Base-by-base conservation (phyloP, 2,329 filamentous ascomycete genomes). In the Huntiella omanensis region DNA sequence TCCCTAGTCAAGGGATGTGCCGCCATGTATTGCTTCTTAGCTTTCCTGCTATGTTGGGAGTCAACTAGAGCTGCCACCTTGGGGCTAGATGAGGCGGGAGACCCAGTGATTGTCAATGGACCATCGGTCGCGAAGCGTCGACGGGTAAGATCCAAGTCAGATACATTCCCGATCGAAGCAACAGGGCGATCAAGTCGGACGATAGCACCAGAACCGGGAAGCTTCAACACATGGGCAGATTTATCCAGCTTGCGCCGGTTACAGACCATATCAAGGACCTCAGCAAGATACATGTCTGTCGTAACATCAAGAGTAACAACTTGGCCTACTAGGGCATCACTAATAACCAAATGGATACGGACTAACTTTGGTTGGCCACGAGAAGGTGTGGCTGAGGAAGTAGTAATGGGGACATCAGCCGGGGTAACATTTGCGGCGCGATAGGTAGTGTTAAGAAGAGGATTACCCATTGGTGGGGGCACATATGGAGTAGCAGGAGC, bases 281-380 rank as follows among this genome's bases (percentile, higher is more conserved):
- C 83, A 38, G 80, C 82, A 39, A 91, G 73, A 58, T 87, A 91
- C 28, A 79, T 88, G 53, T 88, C 82, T 0, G 81, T 85, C 0
- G 80, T 87, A 40, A 84, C 82, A 51, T 83, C 76, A 13, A 87
- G 64, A 1, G 77, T 79, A 17, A 84, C 71, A 64, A 77, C 75
- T 55, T 80, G 79, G n/a, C 80, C 79, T 40, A 82, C 75, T 6
- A 80, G 70, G 4, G 75, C 67, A 56, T 86, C 80, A 0, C 76
- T 71, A 4, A 74, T 76, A 60, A 75, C 67, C 53, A 84, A 82
- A 57, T 84, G 78, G 42, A 88, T 73, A 11, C 73, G 74, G 40
- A 88, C 60, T 3, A 82, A 73, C 59, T 80, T 83, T 54, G 82
- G 73, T 48, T 78, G 73, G 28, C 80, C 80, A 8, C 74, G 71